Evolutionary conservation across 1,284 basidiomycete genomes (phyloP).

Genomic region (Heterobasidion parviporum): DNA sequence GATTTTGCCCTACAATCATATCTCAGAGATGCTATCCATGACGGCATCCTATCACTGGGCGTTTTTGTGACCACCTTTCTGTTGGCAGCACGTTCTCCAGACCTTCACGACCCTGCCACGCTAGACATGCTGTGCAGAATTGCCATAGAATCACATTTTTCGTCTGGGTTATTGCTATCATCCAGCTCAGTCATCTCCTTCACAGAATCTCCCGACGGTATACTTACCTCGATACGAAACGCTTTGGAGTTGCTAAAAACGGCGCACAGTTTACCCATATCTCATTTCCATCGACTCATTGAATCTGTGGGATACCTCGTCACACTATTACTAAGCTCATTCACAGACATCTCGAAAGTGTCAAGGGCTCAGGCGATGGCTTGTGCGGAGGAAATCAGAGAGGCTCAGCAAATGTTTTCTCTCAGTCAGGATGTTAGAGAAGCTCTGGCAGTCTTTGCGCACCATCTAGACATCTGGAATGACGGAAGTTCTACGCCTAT

Average conservation of each 20-base stretch:
- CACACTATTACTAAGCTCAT: slow-evolving; percentile 47
- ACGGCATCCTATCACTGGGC: slow-evolving; percentile 45
- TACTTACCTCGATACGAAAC: slow-evolving; percentile 52
- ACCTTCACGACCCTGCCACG: slow-evolving; percentile 53
- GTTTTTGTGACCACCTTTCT: slow-evolving; percentile 52
- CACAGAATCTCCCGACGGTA: slow-evolving; percentile 33
- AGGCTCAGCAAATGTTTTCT: slow-evolving; percentile 43
- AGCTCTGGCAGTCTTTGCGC: slow-evolving; percentile 48
- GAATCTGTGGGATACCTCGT: slow-evolving; percentile 55
- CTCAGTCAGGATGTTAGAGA: slow-evolving; percentile 43
- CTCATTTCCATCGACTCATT: slow-evolving; percentile 52
- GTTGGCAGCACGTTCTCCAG: slow-evolving; percentile 29
- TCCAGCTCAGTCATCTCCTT: slow-evolving; percentile 44
- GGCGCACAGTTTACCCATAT: slow-evolving; percentile 47
- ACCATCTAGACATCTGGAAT: slow-evolving; percentile 50
- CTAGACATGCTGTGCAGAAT: slow-evolving; percentile 61
- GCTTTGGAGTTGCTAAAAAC: slow-evolving; percentile 49
- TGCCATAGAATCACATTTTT: slow-evolving; percentile 52
- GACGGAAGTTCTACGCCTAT: slow-evolving; percentile 62
- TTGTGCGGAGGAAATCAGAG: slow-evolving; percentile 44
- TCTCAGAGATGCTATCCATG: slow-evolving; percentile 48
- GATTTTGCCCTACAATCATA: slow-evolving; percentile 56
- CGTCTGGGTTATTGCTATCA: slow-evolving; percentile 40
- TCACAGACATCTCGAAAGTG: slow-evolving; percentile 51
- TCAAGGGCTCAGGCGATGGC: slow-evolving; percentile 49